Evolutionary conservation across 257 asterid species (phyloP).

Genomic region (Solanum lycopersicoides): DNA sequence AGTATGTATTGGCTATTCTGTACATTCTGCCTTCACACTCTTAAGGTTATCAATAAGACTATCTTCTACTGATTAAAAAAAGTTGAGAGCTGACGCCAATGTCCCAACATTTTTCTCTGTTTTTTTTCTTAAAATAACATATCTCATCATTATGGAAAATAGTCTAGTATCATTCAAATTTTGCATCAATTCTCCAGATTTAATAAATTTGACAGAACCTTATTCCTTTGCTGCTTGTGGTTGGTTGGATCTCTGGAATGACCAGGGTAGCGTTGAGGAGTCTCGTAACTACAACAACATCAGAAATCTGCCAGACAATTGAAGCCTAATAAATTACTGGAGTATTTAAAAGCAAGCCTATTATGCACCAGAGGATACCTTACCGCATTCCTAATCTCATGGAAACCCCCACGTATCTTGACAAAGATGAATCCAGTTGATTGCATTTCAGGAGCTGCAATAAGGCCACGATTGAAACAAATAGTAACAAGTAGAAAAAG

Average conservation of each 20-base stretch:
- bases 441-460: conserved; percentile 52
- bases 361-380: conserved; percentile 8
- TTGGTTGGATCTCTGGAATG: conserved; percentile 92
- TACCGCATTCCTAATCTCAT: conserved; percentile 90
- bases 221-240: conserved; percentile 96
- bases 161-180: background rate
- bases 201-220: conserved; percentile 31
- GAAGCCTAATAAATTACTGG: background rate
- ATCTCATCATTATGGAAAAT: background rate
- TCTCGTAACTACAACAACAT: conserved; percentile 83
- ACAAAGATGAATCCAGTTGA: conserved; percentile 71
- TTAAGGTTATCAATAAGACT: background rate
- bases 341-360: background rate
- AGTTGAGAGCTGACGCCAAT: background rate
- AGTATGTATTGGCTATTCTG: background rate
- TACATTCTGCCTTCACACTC: background rate
- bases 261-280: conserved; percentile 91
- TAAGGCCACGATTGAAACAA: background rate
- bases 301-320: conserved; percentile 56
- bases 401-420: conserved; percentile 91
- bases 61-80: background rate
- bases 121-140: background rate
- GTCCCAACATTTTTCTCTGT: background rate
- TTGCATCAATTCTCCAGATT: background rate
- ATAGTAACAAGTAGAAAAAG: background rate